Evolutionary conservation across 1,284 basidiomycete genomes (phyloP).

Genomic region (Hymenochaete sp.): DNA sequence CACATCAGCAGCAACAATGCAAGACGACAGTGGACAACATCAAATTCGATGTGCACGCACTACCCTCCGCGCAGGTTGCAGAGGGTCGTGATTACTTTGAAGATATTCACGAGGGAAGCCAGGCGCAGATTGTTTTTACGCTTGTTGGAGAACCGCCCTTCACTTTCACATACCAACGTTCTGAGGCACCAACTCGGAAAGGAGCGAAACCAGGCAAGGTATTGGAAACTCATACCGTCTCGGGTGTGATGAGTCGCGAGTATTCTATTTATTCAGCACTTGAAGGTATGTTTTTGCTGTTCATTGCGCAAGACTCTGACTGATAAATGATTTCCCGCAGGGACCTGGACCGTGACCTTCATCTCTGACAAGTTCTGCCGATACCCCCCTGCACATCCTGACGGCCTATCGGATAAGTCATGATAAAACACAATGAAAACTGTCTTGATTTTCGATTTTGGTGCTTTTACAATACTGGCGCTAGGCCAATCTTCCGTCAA

Average conservation of each 20-base stretch:
- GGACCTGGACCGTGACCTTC: conserved; percentile 89
- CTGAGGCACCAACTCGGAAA: conserved; percentile 55
- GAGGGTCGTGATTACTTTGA: conserved; percentile 77
- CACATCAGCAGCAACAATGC: conserved; percentile 87
- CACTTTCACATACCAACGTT: conserved; percentile 87
- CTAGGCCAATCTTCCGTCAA: neutral
- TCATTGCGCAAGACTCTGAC: conserved; percentile 16
- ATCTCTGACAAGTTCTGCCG: conserved; percentile 80
- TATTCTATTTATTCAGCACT: conserved; percentile 85
- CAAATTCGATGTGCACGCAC: conserved; percentile 67
- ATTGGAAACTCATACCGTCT: conserved; percentile 82
- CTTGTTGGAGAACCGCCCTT: conserved; percentile 90
- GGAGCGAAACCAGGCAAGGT: conserved; percentile 61
- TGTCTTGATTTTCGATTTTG: too few relatives aligned
- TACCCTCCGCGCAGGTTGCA: conserved; percentile 83
- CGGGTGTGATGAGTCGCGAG: conserved; percentile 65
- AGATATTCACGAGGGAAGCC: conserved; percentile 85
- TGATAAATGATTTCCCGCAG: conserved; percentile 31
- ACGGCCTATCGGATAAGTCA: conserved; percentile 28
- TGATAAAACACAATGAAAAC: too few relatives aligned
- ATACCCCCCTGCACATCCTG: conserved; percentile 52
- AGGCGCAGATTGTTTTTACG: conserved; percentile 88
- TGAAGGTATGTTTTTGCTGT: conserved; percentile 51
- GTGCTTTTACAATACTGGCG: too few relatives aligned
- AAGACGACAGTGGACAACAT: conserved; percentile 74